A percentile compares a stretch with the other conserved stretches of the same genome.
phyloP scores from a whole-genome alignment of 345 rosid species.

The Corchorus olitorius region DNA sequence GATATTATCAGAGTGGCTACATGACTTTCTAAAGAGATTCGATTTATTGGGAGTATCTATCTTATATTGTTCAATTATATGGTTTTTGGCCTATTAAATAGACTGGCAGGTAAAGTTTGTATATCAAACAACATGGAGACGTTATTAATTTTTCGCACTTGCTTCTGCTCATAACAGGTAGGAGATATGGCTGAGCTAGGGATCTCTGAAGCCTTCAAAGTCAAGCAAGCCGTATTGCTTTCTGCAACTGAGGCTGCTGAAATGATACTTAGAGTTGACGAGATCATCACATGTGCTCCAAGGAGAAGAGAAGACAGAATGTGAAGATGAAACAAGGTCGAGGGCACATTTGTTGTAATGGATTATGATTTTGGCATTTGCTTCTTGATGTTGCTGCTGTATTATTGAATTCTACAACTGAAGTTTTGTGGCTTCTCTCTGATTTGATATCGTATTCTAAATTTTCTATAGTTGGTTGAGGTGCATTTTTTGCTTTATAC shows the following conservation, averaged over 20 bases:
- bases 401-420: conserved; percentile 8
- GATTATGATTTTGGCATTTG: neutral
- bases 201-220: conserved; percentile 90
- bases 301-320: conserved; percentile 79
- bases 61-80: neutral
- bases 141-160: neutral
- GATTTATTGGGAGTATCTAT: neutral
- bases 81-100: neutral
- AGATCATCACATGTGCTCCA: conserved; percentile 83
- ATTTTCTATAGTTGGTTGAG: neutral
- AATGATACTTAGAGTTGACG: conserved; percentile 84
- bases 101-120: neutral
- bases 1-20: neutral
- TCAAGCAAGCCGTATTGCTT: conserved; percentile 88
- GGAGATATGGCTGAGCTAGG: conserved; percentile 91
- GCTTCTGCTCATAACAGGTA: conserved; percentile 47
- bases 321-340: conserved; percentile 32
- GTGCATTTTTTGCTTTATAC: neutral
- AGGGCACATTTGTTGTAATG: neutral
- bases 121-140: neutral
- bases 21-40: neutral
- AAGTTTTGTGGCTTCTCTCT: conserved; percentile 11
- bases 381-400: neutral
- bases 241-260: conserved; percentile 98
- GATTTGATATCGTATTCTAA: neutral